Conservation (phyloP, 768 basidiomycete genomes). For the Suillus tomentosus region DNA sequence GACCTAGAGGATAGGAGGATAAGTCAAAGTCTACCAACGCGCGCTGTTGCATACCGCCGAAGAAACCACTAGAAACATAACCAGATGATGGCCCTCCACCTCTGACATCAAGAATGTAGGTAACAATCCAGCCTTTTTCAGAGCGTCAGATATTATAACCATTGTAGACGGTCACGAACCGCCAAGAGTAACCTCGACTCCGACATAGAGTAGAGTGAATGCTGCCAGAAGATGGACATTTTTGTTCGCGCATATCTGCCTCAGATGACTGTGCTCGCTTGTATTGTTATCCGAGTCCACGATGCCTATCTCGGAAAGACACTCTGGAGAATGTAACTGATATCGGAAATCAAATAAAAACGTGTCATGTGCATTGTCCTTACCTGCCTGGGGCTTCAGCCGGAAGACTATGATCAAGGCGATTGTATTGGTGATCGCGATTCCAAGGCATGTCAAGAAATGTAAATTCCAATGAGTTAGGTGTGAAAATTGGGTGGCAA, state of each 20-base stretch:
- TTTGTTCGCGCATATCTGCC: conserved; percentile 52
- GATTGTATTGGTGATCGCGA: conserved; percentile 58
- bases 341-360: not conserved
- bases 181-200: conserved; percentile 59
- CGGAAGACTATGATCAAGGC: conserved; percentile 61
- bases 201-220: conserved; percentile 69
- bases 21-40: not conserved
- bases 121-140: conserved; percentile 67
- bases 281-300: conserved; percentile 37
- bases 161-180: conserved; percentile 27
- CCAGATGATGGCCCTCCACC: conserved; percentile 50
- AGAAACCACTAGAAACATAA: conserved; percentile 56
- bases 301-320: conserved; percentile 56
- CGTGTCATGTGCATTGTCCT: conserved; percentile 13
- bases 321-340: conserved; percentile 40
- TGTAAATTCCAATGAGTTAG: conserved; percentile 73
- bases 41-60: conserved; percentile 43
- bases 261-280: conserved; percentile 40
- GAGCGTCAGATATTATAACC: not conserved
- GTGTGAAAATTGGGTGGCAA: conserved; percentile 79
- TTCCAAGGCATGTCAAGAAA: conserved; percentile 67
- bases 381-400: conserved; percentile 72
- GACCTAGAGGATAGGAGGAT: conserved; percentile 37
- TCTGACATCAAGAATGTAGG: conserved; percentile 49
- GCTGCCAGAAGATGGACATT: conserved; percentile 64